Percentiles rank a stretch among this genome's conserved stretches.
Evolutionary conservation across 192 early-diverging fungal species (phyloP).

Genomic region (Podila verticillata): DNA sequence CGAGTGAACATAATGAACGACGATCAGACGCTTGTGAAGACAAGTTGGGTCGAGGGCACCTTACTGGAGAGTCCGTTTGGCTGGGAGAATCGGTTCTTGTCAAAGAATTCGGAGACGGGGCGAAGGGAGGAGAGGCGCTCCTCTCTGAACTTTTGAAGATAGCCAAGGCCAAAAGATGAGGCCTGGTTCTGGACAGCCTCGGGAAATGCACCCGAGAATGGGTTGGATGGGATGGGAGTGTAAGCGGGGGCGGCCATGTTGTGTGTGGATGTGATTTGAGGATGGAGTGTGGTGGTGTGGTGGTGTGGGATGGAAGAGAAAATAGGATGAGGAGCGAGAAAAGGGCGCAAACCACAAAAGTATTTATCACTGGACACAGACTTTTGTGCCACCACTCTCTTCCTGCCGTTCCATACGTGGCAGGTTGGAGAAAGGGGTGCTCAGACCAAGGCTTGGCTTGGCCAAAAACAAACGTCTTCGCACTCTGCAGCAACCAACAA

Average conservation of each 20-base stretch:
- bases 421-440: too few relatives aligned
- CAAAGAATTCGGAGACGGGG: slow-evolving; percentile 65
- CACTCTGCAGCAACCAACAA: too few relatives aligned
- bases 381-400: too few relatives aligned
- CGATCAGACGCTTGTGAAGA: too few relatives aligned
- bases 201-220: slow-evolving; percentile 43
- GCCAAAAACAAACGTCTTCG: too few relatives aligned
- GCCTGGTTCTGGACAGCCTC: slow-evolving; percentile 25
- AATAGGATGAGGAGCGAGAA: background rate
- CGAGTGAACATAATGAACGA: too few relatives aligned
- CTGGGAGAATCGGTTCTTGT: slow-evolving; percentile 61
- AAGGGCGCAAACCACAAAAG: background rate
- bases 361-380: background rate
- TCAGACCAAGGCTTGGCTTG: too few relatives aligned
- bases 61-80: slow-evolving; percentile 54
- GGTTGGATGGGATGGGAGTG: slow-evolving; percentile 35
- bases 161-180: slow-evolving; percentile 52
- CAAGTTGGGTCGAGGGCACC: background rate
- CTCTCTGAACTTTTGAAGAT: slow-evolving; percentile 57
- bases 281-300: background rate
- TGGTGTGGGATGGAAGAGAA: background rate
- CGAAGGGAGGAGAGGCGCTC: slow-evolving; percentile 61
- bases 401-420: too few relatives aligned
- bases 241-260: slow-evolving; percentile 45
- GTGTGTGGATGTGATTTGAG: background rate